Base-by-base conservation (phyloP, 345 rosid species). In the Bruguiera gymnorhiza region DNA sequence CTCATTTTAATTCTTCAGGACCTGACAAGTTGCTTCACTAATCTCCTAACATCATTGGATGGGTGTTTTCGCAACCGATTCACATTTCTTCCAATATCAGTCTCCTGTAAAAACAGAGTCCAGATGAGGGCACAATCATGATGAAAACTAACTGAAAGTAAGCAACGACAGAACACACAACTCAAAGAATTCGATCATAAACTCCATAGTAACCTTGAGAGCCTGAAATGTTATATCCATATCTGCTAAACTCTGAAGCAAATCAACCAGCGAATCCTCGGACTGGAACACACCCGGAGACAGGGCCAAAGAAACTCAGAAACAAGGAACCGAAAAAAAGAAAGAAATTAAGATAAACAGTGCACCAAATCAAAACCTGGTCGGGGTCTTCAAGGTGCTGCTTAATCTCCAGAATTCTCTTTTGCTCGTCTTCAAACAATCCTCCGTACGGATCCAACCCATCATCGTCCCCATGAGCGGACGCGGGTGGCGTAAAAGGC, bases 221-320 rank as follows among this genome's bases (percentile, higher is more conserved):
- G 98, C 96, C 78, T 88, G 84, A 72, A 90, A 96, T 63, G 98
- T 96, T 30, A 96, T 88, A 75, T 96, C 98, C 98, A 90, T 96
- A 61, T 92, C 97, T 0, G 93, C 94, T 68, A 96, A 86, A 80
- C 83, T 86, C 82, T 92, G 99, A 81, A 96, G 99, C 85, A 96
- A 77, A 80, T 89, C 93, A 69, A 92, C 85, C 80, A 92, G 67
- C 66, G 88, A 72, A 75, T 96, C 99, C 79, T 92, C 98, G 70
- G 96, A 76, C 99, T 96, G 76, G 60, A 29, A 24, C 66, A 65
- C 34, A 53, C 66, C 48, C 18, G 53, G 18, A 43, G 50, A 3
- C 50, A 32, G 59, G 34, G 64, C 0, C 43, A 60, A 72, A 68
- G n/a, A 20, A 69, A 65, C 55, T 66, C 75, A 76, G 70, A 70